Evolutionary conservation across 208 protist species (phyloP).

Genomic region (Acanthamoeba royreba): DNA sequence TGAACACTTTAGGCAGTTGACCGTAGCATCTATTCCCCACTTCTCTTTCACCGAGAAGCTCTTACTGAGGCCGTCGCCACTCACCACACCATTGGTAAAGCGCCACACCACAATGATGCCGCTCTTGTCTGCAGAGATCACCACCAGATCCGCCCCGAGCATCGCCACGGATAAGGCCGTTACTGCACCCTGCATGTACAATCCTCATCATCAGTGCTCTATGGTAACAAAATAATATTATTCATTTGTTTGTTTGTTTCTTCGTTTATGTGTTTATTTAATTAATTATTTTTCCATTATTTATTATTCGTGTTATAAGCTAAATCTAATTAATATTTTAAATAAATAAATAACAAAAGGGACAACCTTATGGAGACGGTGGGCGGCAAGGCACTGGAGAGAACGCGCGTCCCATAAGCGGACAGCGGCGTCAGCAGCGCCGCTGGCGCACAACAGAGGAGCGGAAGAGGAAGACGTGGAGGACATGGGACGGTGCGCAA

Average conservation of each 20-base stretch:
- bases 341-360: not conserved
- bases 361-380: not conserved
- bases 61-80: not conserved
- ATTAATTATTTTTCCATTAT: not conserved
- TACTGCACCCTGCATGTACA: no score
- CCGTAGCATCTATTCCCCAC: not conserved
- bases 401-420: not conserved
- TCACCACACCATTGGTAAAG: not conserved
- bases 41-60: not conserved
- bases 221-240: no score
- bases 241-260: no score
- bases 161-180: not conserved
- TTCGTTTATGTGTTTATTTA: no score
- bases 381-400: not conserved
- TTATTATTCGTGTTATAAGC: not conserved
- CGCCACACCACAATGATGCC: not conserved
- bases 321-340: no score
- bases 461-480: not conserved
- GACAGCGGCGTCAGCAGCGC: not conserved
- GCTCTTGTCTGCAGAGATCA: not conserved
- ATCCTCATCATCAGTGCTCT: no score
- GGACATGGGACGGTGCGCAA: not conserved
- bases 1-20: not conserved
- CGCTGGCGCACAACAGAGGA: not conserved
- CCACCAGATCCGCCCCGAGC: not conserved